phyloP scores from a whole-genome alignment of 2,329 filamentous ascomycete species.

The Ophiostoma ulmi region DNA sequence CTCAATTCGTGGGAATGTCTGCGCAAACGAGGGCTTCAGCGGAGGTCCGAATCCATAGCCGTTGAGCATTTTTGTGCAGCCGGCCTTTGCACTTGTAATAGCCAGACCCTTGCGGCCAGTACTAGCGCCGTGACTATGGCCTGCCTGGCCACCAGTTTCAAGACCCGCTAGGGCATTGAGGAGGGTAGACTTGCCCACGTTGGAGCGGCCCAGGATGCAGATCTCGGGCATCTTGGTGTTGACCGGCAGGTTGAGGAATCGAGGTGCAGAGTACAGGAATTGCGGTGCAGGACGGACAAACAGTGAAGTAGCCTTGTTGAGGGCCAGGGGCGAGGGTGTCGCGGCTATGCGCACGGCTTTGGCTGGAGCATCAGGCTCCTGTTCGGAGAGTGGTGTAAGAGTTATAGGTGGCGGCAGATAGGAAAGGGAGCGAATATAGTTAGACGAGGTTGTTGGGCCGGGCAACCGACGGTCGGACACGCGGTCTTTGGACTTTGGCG shows the following conservation, averaged over 20 bases:
- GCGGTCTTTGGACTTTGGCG: constrained; percentile 10
- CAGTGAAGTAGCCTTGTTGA: constrained; percentile 30
- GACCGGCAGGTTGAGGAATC: constrained; percentile 45
- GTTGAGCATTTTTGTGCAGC: constrained; percentile 52
- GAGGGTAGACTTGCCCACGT: constrained; percentile 84
- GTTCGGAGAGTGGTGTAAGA: background rate
- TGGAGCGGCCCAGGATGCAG: constrained; percentile 78
- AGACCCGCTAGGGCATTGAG: constrained; percentile 70
- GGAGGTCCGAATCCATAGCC: constrained; percentile 50
- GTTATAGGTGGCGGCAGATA: constrained; percentile 30
- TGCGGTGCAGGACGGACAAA: constrained; percentile 29
- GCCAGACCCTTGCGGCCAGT: constrained; percentile 47
- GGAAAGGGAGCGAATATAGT: constrained; percentile 29
- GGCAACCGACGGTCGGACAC: background rate
- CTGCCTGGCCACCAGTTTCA: constrained; percentile 29
- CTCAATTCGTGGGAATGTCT: constrained; percentile 27
- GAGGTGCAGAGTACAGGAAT: constrained; percentile 49
- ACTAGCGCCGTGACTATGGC: constrained; percentile 30
- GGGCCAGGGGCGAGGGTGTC: constrained; percentile 23
- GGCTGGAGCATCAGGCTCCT: background rate
- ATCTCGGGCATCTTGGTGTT: constrained; percentile 57
- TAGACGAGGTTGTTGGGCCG: background rate
- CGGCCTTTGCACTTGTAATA: constrained; percentile 47
- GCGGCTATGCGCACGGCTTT: constrained; percentile 22
- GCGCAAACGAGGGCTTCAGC: constrained; percentile 24